phyloP scores from a whole-genome alignment of 1,139 yeast species.

The Lodderomyces margitis region DNA sequence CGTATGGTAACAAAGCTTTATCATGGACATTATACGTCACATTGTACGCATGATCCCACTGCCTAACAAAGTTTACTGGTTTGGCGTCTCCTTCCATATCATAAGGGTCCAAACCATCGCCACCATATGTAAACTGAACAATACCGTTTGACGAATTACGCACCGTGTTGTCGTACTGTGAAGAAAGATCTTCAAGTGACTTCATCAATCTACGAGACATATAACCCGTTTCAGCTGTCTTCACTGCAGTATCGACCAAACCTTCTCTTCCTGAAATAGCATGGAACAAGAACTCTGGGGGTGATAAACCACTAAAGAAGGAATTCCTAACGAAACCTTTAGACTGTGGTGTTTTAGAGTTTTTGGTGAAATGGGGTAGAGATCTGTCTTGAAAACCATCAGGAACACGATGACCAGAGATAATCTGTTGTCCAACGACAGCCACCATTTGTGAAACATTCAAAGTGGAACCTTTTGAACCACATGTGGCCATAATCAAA shows the following conservation, averaged over 20 bases:
- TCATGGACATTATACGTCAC: slow-evolving; percentile 62
- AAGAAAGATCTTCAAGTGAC: slow-evolving; percentile 91
- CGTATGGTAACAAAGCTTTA: slow-evolving; percentile 65
- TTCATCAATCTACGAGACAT: slow-evolving; percentile 99
- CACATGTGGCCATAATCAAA: slow-evolving; percentile 98
- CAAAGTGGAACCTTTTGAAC: slow-evolving; percentile 96
- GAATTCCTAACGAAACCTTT: slow-evolving; percentile 98
- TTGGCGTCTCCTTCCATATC: slow-evolving; percentile 99
- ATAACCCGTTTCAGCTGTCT: slow-evolving; percentile 98
- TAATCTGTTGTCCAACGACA: slow-evolving; percentile 98
- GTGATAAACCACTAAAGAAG: slow-evolving; percentile 87
- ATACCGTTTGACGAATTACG: slow-evolving; percentile 94
- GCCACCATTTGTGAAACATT: slow-evolving; percentile 99
- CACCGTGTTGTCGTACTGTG: slow-evolving; percentile 92
- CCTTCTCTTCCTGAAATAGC: slow-evolving; percentile 99
- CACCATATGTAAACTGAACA: slow-evolving; percentile 97
- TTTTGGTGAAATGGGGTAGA: slow-evolving; percentile 93
- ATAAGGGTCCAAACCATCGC: slow-evolving; percentile 96
- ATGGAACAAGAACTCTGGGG: slow-evolving; percentile 96
- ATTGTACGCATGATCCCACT: slow-evolving; percentile 91
- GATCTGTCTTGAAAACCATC: slow-evolving; percentile 99
- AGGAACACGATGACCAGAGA: slow-evolving; percentile 98
- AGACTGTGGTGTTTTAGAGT: slow-evolving; percentile 95
- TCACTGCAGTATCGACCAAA: slow-evolving; percentile 97
- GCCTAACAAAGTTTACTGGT: slow-evolving; percentile 89